Conservation (phyloP, 2,329 filamentous ascomycete genomes). For the Chaetothyriales sp. region DNA sequence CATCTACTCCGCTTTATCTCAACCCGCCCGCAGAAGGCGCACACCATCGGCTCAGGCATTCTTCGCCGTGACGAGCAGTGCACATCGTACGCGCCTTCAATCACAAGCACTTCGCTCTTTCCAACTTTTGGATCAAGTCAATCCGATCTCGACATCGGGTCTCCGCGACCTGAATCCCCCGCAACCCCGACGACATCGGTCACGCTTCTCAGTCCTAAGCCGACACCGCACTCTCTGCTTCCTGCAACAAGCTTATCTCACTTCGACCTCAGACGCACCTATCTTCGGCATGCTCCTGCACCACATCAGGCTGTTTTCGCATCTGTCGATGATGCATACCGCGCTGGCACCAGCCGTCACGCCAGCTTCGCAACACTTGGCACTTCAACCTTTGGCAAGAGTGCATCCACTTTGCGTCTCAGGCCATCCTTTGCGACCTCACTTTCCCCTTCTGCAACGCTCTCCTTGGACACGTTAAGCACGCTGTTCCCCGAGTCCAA, state of each 20-base stretch:
- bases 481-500: neutral
- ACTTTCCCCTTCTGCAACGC: neutral
- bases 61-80: slow-evolving; percentile 9
- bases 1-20: slow-evolving; percentile 12
- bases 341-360: neutral
- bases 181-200: neutral
- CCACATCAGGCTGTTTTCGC: neutral
- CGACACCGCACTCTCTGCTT: neutral
- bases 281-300: neutral
- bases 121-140: neutral
- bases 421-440: neutral
- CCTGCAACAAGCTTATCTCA: neutral
- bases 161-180: slow-evolving; percentile 1
- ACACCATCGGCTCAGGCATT: slow-evolving; percentile 14
- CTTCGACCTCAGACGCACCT: neutral
- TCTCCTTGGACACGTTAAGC: neutral
- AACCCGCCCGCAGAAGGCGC: slow-evolving; percentile 3
- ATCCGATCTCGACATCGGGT: slow-evolving; percentile 6
- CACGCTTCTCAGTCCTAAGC: neutral
- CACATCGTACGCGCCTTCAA: slow-evolving; percentile 7
- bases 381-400: neutral
- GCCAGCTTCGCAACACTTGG: neutral
- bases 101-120: slow-evolving; percentile 1
- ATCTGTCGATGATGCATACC: neutral
- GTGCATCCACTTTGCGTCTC: neutral